A percentile compares a stretch with the other conserved stretches of the same genome.
phyloP scores from a whole-genome alignment of 352 stramenopile genomes.

The Pythium utonaiense region DNA sequence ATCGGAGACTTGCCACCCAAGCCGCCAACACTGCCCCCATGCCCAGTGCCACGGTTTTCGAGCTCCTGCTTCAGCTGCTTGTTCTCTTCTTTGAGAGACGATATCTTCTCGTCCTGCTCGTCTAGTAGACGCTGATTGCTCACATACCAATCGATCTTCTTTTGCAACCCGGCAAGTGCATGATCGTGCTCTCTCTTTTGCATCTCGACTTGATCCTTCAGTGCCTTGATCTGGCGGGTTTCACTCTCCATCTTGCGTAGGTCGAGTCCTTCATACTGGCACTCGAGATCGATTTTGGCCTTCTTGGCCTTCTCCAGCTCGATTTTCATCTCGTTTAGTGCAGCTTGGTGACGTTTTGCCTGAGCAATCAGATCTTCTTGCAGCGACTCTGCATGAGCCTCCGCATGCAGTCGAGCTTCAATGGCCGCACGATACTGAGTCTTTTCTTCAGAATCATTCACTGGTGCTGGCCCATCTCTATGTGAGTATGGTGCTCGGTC shows the following conservation, averaged over 20 bases:
- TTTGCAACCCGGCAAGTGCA: conserved; percentile 49
- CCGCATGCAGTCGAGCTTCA: conserved; percentile 55
- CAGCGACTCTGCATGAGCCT: conserved; percentile 46
- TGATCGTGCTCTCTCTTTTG: conserved; percentile 50
- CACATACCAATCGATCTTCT: conserved; percentile 86
- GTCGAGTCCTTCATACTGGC: conserved; percentile 69
- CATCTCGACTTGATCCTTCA: conserved; percentile 42
- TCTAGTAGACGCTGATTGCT: conserved; percentile 79
- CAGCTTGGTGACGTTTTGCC: conserved; percentile 36
- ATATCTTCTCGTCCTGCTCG: conserved; percentile 67
- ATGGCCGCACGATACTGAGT: conserved; percentile 49
- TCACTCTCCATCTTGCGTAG: conserved; percentile 58
- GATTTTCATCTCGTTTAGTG: conserved; percentile 64
- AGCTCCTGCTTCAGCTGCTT: conserved; percentile 12
- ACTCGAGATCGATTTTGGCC: conserved; percentile 75
- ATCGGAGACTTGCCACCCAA: background rate
- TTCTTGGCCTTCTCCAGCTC: conserved; percentile 78
- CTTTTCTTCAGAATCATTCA: conserved; percentile 26
- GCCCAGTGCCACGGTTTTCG: background rate
- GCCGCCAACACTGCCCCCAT: background rate
- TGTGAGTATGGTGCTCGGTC: conserved; percentile 1
- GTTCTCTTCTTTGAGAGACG: conserved; percentile 28
- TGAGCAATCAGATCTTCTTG: conserved; percentile 55
- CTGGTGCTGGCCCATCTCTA: conserved; percentile 7
- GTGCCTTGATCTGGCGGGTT: conserved; percentile 34